Percentiles rank a stretch among this genome's conserved stretches.
These are phyloP conservation scores for Casuarina cunninghamiana DNA, from an alignment of 306 rosid genomes.

Conservation along the genomic window DNA sequence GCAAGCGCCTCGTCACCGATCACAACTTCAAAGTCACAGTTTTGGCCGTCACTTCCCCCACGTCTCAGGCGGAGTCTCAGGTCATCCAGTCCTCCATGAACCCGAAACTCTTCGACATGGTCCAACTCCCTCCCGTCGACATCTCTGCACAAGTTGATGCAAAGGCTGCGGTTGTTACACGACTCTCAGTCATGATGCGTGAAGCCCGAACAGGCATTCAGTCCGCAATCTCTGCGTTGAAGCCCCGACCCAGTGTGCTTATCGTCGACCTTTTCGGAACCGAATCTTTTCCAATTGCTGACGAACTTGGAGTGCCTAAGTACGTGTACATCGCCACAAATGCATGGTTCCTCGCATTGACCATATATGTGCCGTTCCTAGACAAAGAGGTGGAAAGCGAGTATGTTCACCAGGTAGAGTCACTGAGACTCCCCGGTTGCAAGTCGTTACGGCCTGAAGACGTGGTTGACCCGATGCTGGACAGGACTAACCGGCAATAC, in stretches of 20 bases:
- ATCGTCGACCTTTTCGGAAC: constrained; percentile 30
- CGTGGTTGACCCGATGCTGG: constrained; percentile 33
- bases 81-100: constrained; percentile 23
- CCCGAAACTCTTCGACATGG: constrained; percentile 25
- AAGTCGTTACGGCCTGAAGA: constrained; percentile 39
- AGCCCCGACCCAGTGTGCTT: constrained; percentile 6
- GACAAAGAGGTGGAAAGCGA: constrained; percentile 27
- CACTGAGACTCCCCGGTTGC: constrained; percentile 42
- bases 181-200: constrained; percentile 16
- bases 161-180: background rate
- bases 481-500: constrained; percentile 28
- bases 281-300: constrained; percentile 25
- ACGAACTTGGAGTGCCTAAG: constrained; percentile 16
- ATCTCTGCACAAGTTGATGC: constrained; percentile 14
- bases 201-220: constrained; percentile 1
- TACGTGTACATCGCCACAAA: constrained; percentile 13
- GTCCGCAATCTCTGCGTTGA: background rate
- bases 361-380: constrained; percentile 1
- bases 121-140: constrained; percentile 31
- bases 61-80: constrained; percentile 30
- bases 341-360: constrained; percentile 30
- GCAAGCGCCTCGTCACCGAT: constrained; percentile 30
- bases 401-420: constrained; percentile 34
- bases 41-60: constrained; percentile 34
- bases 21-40: constrained; percentile 38